Conservation (phyloP, 176 grass and related monocot species). For the Triticum turgidum region DNA sequence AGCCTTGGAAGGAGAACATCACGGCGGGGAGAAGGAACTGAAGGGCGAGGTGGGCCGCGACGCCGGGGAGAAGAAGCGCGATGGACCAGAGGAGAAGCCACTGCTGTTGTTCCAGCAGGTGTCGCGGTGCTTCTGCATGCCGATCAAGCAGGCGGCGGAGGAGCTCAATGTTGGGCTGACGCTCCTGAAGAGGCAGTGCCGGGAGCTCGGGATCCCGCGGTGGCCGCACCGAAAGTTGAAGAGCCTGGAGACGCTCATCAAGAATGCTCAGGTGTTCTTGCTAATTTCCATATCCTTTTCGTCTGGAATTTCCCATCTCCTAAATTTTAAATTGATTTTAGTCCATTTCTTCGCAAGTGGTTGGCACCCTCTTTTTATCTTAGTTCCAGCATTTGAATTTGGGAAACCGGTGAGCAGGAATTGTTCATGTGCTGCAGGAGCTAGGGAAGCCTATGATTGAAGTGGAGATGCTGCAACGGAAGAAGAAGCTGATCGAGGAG, state of each 20-base stretch:
- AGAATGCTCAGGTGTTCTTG: conserved; percentile 40
- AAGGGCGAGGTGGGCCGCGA: not conserved
- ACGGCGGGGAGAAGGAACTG: not conserved
- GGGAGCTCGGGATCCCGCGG: conserved; percentile 42
- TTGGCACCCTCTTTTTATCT: not conserved
- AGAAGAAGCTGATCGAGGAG: conserved; percentile 50
- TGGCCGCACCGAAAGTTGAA: conserved; percentile 70
- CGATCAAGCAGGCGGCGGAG: conserved; percentile 54
- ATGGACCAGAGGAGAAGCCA: not conserved
- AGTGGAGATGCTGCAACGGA: conserved; percentile 31
- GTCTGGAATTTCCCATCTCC: not conserved
- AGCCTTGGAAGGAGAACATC: not conserved
- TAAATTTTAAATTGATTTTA: not conserved
- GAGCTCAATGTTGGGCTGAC: conserved; percentile 56
- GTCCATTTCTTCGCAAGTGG: not conserved
- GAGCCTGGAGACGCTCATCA: conserved; percentile 49
- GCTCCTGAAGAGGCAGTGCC: conserved; percentile 51
- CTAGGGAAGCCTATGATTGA: not conserved
- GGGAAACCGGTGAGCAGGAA: not conserved
- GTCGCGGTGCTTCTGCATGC: conserved; percentile 40
- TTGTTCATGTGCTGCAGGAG: not conserved
- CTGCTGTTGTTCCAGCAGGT: conserved; percentile 40
- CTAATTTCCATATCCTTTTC: not conserved
- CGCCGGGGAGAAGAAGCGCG: not conserved
- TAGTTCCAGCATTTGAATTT: not conserved